Evolutionary conservation across 208 protist genomes (phyloP).

Genomic region (Trichomonas gallinae): DNA sequence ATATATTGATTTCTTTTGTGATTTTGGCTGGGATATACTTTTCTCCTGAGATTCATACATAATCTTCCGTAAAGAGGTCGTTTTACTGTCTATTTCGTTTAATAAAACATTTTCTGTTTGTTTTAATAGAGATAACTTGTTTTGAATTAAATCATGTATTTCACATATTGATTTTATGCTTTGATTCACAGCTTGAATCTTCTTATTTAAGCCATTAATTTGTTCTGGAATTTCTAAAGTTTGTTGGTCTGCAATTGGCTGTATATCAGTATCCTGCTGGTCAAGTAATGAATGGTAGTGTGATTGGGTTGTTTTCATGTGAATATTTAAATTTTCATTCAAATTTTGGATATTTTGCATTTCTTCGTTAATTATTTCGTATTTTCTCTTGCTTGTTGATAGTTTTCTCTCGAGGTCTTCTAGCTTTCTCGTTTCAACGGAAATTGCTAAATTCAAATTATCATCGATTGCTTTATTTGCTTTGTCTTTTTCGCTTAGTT

Average conservation of each 20-base stretch:
- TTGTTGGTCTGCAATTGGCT: background rate
- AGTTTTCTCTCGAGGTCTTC: background rate
- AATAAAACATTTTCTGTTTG: background rate
- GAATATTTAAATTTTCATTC: background rate
- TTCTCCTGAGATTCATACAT: background rate
- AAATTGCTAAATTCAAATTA: background rate
- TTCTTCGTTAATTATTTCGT: background rate
- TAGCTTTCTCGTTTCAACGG: background rate
- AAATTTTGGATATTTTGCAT: background rate
- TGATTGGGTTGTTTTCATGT: background rate
- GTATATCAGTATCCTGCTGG: background rate
- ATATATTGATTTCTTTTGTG: background rate
- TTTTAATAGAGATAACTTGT: background rate
- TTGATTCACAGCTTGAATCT: background rate
- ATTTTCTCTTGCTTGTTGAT: background rate
- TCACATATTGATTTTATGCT: background rate
- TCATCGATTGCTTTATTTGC: background rate
- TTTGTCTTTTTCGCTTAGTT: background rate
- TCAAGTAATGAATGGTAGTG: background rate
- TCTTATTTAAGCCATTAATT: background rate
- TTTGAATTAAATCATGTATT: background rate
- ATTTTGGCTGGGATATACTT: no score
- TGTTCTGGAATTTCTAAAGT: background rate
- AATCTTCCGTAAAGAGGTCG: background rate
- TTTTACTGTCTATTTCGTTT: background rate